Evolutionary conservation across 2,329 filamentous ascomycete genomes (phyloP), one percentile per base, ranked within the genome.

Genomic region (Conoideocrella luteorostrata): DNA sequence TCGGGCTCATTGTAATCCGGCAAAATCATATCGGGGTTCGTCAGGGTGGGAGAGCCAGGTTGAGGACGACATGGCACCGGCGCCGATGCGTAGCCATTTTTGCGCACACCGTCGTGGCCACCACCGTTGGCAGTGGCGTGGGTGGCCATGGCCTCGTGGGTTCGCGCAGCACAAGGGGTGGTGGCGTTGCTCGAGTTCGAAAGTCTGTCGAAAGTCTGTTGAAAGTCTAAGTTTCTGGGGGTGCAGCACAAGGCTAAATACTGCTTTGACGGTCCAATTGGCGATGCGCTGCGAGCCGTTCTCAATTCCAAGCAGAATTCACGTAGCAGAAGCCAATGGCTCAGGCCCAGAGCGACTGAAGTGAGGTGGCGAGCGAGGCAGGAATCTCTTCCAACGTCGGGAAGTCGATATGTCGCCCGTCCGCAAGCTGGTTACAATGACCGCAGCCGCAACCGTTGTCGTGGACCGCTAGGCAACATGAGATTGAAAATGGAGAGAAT

Each of bases 11-110:
- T 78, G 57, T 83, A 81, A 60, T 85, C 82, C 48, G 90, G 90
- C 41, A 96, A 70, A 56, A 96, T 95, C 88, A 95, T 90, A 62
- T 95, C 90, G 41, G 89, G 88, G 63, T 95, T 94, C 44, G 88
- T 94, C 56, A 96, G 71, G 3, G 90, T 95, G 37, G 90, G 90
- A 47, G 88, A 94, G 11, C 80, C 80, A 50, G 85, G 82, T 46
- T 72, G 65, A 35, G 72, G 59, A 15, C 69, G 63, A 53, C 75
- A 72, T 28, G 63, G 59, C 50, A 61, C 48, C 7, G 35, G 17
- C 28, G 51, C 50, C 37, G 55, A 50, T 44, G 49, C 54, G 44
- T 40, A 51, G 44, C 51, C 55, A 44, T 59, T 55, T 41, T 60
- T 59, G 45, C 56, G 53, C 50, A 52, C 47, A 45, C 61, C 52